Percentiles rank a stretch among this genome's conserved stretches.
phyloP scores from a whole-genome alignment of 768 basidiomycete species.

The Rhodotorula graminis region DNA sequence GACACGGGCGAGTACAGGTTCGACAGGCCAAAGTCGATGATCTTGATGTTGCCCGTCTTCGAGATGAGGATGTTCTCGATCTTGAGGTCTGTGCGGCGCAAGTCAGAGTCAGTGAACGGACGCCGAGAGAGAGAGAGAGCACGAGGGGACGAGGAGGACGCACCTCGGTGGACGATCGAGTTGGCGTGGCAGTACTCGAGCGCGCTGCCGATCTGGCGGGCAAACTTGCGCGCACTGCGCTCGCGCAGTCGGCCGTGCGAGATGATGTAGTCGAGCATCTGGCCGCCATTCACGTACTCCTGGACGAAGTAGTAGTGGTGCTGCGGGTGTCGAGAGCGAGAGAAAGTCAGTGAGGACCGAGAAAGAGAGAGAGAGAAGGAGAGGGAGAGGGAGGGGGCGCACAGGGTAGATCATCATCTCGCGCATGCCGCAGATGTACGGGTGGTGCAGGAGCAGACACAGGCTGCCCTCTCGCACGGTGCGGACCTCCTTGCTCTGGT shows the following conservation, averaged over 20 bases:
- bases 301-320: constrained; percentile 99
- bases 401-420: constrained; percentile 76
- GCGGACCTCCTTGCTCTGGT: constrained; percentile 91
- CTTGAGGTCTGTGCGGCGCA: constrained; percentile 62
- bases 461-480: constrained; percentile 93
- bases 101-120: not conserved
- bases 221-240: constrained; percentile 93
- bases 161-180: constrained; percentile 86
- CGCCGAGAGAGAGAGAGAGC: not conserved
- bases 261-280: constrained; percentile 99
- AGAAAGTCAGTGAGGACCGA: not conserved
- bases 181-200: constrained; percentile 96
- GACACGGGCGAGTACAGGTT: constrained; percentile 80
- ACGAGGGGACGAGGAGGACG: not conserved
- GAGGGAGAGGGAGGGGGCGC: not conserved
- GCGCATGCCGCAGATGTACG: constrained; percentile 98
- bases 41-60: constrained; percentile 98
- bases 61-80: constrained; percentile 99
- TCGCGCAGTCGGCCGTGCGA: constrained; percentile 92
- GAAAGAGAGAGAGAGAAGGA: not conserved
- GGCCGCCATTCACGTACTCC: constrained; percentile 97
- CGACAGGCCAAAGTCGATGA: constrained; percentile 97
- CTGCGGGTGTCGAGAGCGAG: not conserved
- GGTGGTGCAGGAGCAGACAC: constrained; percentile 92
- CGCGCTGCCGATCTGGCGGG: constrained; percentile 91